Base-by-base conservation (phyloP, 169 alveolate genomes). In the Hammondia hammondi region DNA sequence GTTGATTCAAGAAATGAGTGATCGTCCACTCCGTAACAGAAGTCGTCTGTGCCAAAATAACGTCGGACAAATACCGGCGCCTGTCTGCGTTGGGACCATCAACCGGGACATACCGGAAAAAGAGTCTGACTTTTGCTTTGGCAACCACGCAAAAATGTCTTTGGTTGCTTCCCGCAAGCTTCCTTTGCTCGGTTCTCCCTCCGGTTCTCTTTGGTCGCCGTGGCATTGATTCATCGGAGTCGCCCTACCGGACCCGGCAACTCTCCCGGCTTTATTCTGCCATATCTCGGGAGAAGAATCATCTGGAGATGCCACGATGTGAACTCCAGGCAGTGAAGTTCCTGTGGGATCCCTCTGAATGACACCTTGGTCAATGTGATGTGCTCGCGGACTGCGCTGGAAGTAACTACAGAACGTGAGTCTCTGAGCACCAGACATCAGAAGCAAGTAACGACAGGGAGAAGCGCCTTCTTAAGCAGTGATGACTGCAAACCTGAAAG, bases 351-450 rank as follows among this genome's bases (percentile, higher is more conserved):
- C 70, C 70, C 43, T 82, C 70, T 39, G 71, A 43, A 39, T 43
- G 70, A 82, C 90, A 14, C 90, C 90, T 21, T 43, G 90, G 52
- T 82, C 90, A 2, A 82, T 17, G 71, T 48, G 90, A 70, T 82
- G 35, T 17, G 70, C 70, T 19, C 71, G 57, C 43, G 90, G 90
- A 5, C 71, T 43, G n/a, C 12, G 43, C 24, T 14, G 90, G 27
- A 82, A 39, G 90, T 10, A 82, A 52, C 90, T 46, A 37, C 35
- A 82, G 90, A 21, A 82, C 5, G 90, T 82, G 14, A 82, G 70
- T 29, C 90, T 21, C 90, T 82, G 57, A 21, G 39, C n/a, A 21
- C 9, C 57, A 43, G 61, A 14, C 61, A 52, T 10, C 24, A 7
- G 61, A 52, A 52, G 43, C 61, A 52, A 14, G 61, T 52, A 52